Evolutionary conservation across 495 filamentous ascomycete genomes (phyloP).

Genomic region (Cercophora scortea): DNA sequence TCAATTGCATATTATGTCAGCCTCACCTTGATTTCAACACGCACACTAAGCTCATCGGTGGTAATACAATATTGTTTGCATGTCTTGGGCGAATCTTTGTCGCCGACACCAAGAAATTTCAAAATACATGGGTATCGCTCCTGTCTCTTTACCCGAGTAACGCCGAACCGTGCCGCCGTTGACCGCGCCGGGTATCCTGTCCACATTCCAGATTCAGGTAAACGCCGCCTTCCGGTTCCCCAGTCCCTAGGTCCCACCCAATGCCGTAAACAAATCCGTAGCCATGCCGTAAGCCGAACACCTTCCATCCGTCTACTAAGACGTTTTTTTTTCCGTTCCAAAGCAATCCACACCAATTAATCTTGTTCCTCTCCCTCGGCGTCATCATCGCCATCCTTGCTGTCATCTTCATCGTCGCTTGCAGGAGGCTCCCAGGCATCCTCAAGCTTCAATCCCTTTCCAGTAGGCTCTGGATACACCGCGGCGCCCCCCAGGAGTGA

Average conservation of each 20-base stretch:
- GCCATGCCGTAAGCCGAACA: too few species aligned
- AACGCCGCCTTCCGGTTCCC: background rate
- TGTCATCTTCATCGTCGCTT: conserved; percentile 50
- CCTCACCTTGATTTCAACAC: too few species aligned
- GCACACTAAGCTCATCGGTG: too few species aligned
- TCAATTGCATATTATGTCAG: too few species aligned
- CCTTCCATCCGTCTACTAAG: too few species aligned
- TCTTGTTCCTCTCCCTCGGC: conserved; percentile 23
- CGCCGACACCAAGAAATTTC: background rate
- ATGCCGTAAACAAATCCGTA: too few species aligned
- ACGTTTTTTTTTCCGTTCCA: too few species aligned
- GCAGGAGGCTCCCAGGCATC: conserved; percentile 72
- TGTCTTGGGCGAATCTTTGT: background rate
- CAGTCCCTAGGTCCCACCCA: too few species aligned
- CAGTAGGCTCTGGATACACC: conserved; percentile 31
- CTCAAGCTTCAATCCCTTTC: conserved; percentile 75
- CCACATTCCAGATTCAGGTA: background rate
- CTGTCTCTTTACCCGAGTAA: background rate
- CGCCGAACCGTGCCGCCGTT: background rate
- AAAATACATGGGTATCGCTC: background rate
- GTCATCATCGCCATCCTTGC: conserved; percentile 40
- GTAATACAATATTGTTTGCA: background rate
- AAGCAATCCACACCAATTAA: conserved; percentile 7
- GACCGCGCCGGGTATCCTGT: background rate
- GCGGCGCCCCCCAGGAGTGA: conserved; percentile 35